These are phyloP conservation scores for Leptomonas seymouri DNA, from an alignment of 208 protist genomes.

Conservation along the genomic window DNA sequence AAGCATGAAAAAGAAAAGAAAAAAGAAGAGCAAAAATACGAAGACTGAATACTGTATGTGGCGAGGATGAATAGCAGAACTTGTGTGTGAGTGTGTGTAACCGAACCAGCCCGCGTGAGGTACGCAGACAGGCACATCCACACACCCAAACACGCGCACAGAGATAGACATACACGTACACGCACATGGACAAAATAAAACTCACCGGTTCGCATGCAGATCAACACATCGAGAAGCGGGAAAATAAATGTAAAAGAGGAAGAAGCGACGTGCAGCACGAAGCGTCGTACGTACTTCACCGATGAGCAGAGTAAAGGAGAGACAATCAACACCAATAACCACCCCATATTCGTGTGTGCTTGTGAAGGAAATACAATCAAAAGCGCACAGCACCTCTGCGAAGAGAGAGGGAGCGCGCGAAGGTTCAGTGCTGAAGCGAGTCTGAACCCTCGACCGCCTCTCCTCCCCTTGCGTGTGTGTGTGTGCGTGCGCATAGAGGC, in stretches of 20 bases:
- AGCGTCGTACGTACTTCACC: neutral
- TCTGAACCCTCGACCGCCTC: no score
- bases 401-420: no score
- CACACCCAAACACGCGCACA: neutral
- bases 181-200: neutral
- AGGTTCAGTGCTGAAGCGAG: no score
- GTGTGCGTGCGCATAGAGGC: no score
- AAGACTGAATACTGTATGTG: neutral
- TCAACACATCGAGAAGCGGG: constrained; percentile 9
- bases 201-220: neutral
- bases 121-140: no score
- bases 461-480: no score
- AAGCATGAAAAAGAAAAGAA: constrained; percentile 3
- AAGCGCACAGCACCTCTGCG: no score
- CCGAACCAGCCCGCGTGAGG: no score
- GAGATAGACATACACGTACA: neutral
- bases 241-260: constrained; percentile 10
- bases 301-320: constrained; percentile 6
- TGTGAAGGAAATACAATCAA: no score
- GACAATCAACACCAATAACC: no score
- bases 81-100: neutral
- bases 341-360: no score
- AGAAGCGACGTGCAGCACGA: no score
- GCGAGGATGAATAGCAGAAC: neutral
- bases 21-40: neutral